A percentile compares a stretch with the other conserved stretches of the same genome.
These are phyloP conservation scores for Taphrina betulina DNA, from an alignment of 1,139 yeast genomes.

Conservation along the genomic window DNA sequence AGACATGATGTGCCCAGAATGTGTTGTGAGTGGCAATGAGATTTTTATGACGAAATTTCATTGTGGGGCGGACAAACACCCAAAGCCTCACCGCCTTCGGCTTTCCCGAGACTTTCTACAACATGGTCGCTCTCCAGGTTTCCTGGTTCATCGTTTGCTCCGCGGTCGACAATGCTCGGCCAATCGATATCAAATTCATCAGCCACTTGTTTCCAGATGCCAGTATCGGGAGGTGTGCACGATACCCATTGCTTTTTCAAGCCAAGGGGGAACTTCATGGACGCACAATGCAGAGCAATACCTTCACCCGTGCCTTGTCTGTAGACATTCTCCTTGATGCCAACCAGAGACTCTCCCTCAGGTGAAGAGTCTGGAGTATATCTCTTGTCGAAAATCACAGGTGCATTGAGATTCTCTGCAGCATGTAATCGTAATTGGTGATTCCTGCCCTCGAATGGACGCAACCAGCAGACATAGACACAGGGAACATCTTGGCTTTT, in stretches of 20 bases:
- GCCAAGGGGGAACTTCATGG: constrained; percentile 16
- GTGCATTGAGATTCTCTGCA: constrained; percentile 12
- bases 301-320: constrained; percentile 13
- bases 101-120: no score
- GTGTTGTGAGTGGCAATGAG: no score
- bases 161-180: not conserved
- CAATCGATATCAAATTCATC: not conserved
- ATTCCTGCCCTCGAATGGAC: constrained; percentile 23
- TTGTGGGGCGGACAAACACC: no score
- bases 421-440: constrained; percentile 27
- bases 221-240: constrained; percentile 7
- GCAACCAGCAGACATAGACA: constrained; percentile 11
- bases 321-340: not conserved
- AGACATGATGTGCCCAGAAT: no score
- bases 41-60: no score
- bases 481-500: not conserved
- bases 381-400: constrained; percentile 19
- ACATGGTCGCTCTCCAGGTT: no score
- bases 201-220: constrained; percentile 19
- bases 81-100: no score
- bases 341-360: not conserved
- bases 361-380: not conserved
- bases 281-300: constrained; percentile 27
- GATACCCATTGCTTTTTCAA: constrained; percentile 2
- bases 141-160: no score